These are phyloP conservation scores for Pelargonium australe DNA, from an alignment of 441 rosid genomes.

Conservation along the genomic window DNA sequence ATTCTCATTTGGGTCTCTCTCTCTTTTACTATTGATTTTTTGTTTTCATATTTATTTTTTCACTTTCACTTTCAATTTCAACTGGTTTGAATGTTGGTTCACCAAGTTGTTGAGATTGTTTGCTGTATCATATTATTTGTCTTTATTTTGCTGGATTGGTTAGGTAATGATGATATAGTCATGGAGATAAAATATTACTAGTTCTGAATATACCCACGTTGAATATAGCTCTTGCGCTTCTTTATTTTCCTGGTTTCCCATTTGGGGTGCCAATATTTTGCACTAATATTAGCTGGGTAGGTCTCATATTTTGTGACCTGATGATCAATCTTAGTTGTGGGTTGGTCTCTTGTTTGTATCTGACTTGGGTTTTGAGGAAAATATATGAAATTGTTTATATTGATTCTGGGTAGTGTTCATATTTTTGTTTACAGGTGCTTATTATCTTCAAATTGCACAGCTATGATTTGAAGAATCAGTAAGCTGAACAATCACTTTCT, in stretches of 20 bases:
- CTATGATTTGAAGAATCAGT: constrained; percentile 18
- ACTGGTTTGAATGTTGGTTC: constrained; percentile 1
- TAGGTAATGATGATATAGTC: background rate
- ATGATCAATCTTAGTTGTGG: too few species aligned
- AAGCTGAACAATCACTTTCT: constrained; percentile 15
- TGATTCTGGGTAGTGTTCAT: constrained; percentile 10
- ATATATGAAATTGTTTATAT: constrained; percentile 3
- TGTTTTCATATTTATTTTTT: too few species aligned
- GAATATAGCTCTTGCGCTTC: background rate
- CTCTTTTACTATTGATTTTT: background rate
- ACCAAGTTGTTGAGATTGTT: background rate
- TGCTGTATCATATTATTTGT: background rate
- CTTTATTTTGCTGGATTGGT: background rate
- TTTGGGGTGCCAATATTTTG: background rate
- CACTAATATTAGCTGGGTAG: background rate
- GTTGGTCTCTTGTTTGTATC: background rate
- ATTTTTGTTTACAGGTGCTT: constrained; percentile 15
- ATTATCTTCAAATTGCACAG: constrained; percentile 17
- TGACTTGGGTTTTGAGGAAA: background rate
- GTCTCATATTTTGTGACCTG: background rate
- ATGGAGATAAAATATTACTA: background rate
- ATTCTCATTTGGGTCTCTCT: background rate
- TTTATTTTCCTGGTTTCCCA: background rate
- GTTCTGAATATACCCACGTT: background rate
- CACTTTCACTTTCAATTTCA: background rate